A percentile compares a stretch with the other conserved stretches of the same genome.
These are phyloP conservation scores for Solanum corneliomulleri DNA, from an alignment of 257 asterid species.

Conservation along the genomic window DNA sequence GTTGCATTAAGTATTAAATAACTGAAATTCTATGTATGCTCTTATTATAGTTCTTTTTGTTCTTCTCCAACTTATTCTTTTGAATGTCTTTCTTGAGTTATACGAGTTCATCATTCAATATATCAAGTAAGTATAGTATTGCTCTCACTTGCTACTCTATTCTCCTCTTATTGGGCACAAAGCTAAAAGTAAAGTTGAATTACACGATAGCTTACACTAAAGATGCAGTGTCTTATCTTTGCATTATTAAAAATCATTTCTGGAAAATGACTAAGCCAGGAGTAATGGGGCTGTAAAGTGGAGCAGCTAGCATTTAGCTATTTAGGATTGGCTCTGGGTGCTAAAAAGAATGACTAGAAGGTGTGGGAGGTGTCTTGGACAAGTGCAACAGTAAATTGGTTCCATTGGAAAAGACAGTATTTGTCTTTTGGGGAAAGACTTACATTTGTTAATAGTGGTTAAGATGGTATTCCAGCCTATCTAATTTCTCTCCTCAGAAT, in stretches of 20 bases:
- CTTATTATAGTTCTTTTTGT: not conserved
- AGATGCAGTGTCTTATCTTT: not conserved
- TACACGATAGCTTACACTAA: not conserved
- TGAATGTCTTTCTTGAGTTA: not conserved
- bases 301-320: not conserved
- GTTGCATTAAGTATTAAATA: slow-evolving; percentile 19
- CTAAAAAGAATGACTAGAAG: not conserved
- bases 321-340: not conserved
- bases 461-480: not conserved
- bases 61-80: not conserved
- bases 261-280: not conserved
- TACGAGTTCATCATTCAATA: not conserved
- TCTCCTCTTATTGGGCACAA: not conserved
- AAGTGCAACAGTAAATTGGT: not conserved
- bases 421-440: not conserved
- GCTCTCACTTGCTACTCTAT: not conserved
- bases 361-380: not conserved
- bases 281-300: not conserved
- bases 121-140: not conserved
- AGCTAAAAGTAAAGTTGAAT: not conserved
- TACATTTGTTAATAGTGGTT: not conserved
- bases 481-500: not conserved
- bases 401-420: not conserved
- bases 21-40: not conserved
- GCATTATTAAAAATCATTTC: not conserved